phyloP scores from a whole-genome alignment of 768 basidiomycete species.

The Candolleomyces efflorescens region DNA sequence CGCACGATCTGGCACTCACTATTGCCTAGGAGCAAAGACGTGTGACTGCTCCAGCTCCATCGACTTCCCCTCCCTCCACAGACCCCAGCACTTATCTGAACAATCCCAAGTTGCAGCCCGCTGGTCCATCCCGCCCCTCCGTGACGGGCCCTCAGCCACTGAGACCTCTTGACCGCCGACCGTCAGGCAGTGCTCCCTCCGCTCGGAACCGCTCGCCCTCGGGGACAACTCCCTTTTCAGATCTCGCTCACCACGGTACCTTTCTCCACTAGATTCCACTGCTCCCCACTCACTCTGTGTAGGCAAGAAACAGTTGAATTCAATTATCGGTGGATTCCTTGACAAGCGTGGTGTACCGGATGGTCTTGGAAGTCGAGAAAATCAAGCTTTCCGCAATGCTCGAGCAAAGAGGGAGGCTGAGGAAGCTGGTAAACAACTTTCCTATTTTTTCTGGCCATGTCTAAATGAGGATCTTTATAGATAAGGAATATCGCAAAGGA shows the following conservation, averaged over 20 bases:
- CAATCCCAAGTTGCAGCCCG: conserved; percentile 42
- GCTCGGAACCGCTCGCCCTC: conserved; percentile 75
- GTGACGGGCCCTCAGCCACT: conserved; percentile 73
- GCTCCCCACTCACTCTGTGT: conserved; percentile 2
- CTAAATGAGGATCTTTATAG: conserved; percentile 30
- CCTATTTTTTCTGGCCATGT: conserved; percentile 1
- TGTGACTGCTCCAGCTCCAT: conserved; percentile 31
- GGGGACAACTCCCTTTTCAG: conserved; percentile 76
- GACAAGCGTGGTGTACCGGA: conserved; percentile 75
- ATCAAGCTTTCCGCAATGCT: conserved; percentile 66
- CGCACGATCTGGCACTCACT: background rate
- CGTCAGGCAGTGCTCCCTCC: conserved; percentile 53
- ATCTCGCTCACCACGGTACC: conserved; percentile 78
- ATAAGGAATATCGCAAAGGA: conserved; percentile 86
- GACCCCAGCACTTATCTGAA: conserved; percentile 30
- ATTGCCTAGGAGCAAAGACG: conserved; percentile 60
- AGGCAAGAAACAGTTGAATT: conserved; percentile 86
- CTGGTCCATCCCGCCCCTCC: conserved; percentile 43
- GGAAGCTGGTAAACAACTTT: conserved; percentile 63
- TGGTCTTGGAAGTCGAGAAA: conserved; percentile 53
- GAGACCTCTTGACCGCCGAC: conserved; percentile 69
- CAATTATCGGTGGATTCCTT: conserved; percentile 72
- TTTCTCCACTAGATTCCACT: background rate
- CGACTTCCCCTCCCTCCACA: conserved; percentile 23
- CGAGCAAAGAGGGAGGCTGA: conserved; percentile 87